Conservation (phyloP, 2,329 filamentous ascomycete species). For the Helotiales sp. region DNA sequence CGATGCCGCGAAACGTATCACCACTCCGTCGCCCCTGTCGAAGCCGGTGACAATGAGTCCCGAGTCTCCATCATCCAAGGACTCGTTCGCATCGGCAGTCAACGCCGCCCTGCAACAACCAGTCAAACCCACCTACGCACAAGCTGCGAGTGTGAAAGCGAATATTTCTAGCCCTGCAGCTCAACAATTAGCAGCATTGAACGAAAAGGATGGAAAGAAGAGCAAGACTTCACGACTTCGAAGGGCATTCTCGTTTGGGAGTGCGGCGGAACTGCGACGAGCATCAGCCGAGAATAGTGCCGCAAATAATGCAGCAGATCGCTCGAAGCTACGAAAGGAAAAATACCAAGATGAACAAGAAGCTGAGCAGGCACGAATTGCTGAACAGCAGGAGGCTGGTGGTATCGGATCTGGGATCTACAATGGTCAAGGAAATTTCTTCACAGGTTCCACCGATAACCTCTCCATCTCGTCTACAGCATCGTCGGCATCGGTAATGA, state of each 20-base stretch:
- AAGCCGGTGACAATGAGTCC: conserved; percentile 65
- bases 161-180: conserved; percentile 61
- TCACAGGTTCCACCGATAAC: conserved; percentile 91
- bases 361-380: conserved; percentile 88
- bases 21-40: conserved; percentile 72
- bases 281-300: conserved; percentile 64
- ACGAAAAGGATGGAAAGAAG: conserved; percentile 76
- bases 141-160: conserved; percentile 33
- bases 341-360: conserved; percentile 64
- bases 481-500: conserved; percentile 88
- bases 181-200: conserved; percentile 83
- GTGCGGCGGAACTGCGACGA: conserved; percentile 83
- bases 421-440: conserved; percentile 78
- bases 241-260: conserved; percentile 94
- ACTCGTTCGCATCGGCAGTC: conserved; percentile 40
- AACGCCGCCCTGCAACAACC: conserved; percentile 35
- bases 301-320: conserved; percentile 40
- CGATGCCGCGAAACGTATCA: conserved; percentile 59
- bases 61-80: conserved; percentile 47
- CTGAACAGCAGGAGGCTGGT: conserved; percentile 85
- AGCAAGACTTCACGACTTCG: conserved; percentile 85
- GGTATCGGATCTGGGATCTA: conserved; percentile 95
- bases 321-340: conserved; percentile 65
- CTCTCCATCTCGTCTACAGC: conserved; percentile 88
- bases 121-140: conserved; percentile 32